Percentiles rank a stretch among this genome's conserved stretches.
Conservation (phyloP, 106 monocot genomes). For the Cymbidium sinense region DNA sequence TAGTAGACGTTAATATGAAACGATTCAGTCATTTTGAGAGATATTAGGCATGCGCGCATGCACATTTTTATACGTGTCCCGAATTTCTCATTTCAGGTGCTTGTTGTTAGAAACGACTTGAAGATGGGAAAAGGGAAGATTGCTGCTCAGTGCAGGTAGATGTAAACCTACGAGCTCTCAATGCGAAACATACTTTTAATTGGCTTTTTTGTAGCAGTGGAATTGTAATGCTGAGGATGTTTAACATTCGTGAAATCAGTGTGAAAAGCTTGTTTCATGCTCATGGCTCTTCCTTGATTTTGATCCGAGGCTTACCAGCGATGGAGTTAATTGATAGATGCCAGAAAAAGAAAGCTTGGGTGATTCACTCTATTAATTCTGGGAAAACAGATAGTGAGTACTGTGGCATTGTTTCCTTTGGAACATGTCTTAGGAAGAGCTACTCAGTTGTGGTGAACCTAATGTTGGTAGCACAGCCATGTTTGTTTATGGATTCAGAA, state of each 20-base stretch:
- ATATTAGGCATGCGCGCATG: too few relatives aligned
- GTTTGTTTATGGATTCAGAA: too few relatives aligned
- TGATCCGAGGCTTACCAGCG: not conserved
- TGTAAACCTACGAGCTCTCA: not conserved
- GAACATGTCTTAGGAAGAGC: too few relatives aligned
- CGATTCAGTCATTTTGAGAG: too few relatives aligned
- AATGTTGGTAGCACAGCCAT: too few relatives aligned
- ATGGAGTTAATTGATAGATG: too few relatives aligned
- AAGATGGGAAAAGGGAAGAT: conserved; percentile 99
- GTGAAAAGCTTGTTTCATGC: not conserved
- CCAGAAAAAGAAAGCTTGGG: too few relatives aligned
- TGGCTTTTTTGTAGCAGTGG: not conserved
- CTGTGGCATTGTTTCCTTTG: too few relatives aligned
- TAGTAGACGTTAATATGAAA: too few relatives aligned
- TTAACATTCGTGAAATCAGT: not conserved
- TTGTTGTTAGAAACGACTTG: conserved; percentile 96
- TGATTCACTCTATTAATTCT: too few relatives aligned
- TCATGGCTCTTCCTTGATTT: not conserved
- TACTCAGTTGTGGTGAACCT: too few relatives aligned
- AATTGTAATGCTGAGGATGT: not conserved
- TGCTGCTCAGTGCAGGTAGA: conserved; percentile 95
- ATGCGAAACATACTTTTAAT: not conserved
- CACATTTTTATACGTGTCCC: not conserved
- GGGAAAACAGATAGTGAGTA: too few relatives aligned
- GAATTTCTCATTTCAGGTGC: conserved; percentile 41